phyloP scores from a whole-genome alignment of 805 yeast species.

The Candida nemodendra region DNA sequence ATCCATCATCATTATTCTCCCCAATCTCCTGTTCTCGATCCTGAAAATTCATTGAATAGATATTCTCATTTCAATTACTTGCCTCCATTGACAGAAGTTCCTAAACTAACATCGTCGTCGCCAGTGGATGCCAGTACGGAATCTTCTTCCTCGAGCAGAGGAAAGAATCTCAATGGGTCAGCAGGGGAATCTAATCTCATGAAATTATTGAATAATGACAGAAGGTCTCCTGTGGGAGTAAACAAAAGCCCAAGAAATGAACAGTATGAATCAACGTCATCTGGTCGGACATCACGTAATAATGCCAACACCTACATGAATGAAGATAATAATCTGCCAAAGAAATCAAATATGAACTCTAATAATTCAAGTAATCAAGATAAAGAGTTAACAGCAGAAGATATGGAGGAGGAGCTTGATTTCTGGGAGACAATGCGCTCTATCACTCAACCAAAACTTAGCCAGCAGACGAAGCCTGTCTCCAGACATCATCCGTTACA shows the following conservation, averaged over 20 bases:
- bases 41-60: constrained; percentile 55
- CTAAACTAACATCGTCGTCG: constrained; percentile 63
- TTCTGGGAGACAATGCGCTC: constrained; percentile 71
- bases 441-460: constrained; percentile 43
- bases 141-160: constrained; percentile 20
- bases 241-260: constrained; percentile 8
- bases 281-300: constrained; percentile 3
- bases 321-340: constrained; percentile 10
- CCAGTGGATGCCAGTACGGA: constrained; percentile 36
- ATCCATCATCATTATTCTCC: constrained; percentile 74
- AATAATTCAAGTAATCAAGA: too few species aligned
- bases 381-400: constrained; percentile 36
- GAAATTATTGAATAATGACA: constrained; percentile 41
- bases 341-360: constrained; percentile 15
- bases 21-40: constrained; percentile 39
- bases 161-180: constrained; percentile 11
- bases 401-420: constrained; percentile 61
- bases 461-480: constrained; percentile 37
- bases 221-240: constrained; percentile 14
- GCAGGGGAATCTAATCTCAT: constrained; percentile 41
- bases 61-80: constrained; percentile 72
- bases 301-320: constrained; percentile 8
- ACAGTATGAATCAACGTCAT: not conserved
- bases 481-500: constrained; percentile 57
- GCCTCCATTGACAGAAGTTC: constrained; percentile 69